These are phyloP conservation scores for Colletotrichum echinochloae DNA, from an alignment of 2,329 filamentous ascomycete genomes.

Conservation along the genomic window DNA sequence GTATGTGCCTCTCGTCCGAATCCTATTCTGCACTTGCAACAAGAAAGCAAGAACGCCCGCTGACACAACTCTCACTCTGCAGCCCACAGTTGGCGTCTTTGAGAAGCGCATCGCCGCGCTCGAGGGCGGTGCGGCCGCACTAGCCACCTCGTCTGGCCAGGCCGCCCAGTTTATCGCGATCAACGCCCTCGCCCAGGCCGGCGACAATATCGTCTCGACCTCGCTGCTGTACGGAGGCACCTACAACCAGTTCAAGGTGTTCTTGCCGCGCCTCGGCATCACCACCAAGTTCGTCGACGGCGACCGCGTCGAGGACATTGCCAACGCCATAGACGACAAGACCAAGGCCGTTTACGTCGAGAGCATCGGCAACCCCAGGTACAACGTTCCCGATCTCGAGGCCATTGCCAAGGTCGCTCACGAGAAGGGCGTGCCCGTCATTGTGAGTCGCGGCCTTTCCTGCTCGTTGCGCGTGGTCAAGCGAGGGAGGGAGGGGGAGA, in stretches of 20 bases:
- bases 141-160: constrained; percentile 88
- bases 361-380: constrained; percentile 92
- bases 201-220: constrained; percentile 94
- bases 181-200: constrained; percentile 82
- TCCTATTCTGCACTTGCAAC: background rate
- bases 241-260: constrained; percentile 97
- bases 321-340: constrained; percentile 86
- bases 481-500: background rate
- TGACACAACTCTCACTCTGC: background rate
- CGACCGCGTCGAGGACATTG: constrained; percentile 83
- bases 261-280: constrained; percentile 88
- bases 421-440: constrained; percentile 72
- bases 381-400: constrained; percentile 93
- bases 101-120: constrained; percentile 97
- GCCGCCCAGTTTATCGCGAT: constrained; percentile 94
- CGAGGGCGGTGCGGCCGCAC: constrained; percentile 88
- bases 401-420: constrained; percentile 85
- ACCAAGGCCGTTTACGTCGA: constrained; percentile 95
- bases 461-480: background rate
- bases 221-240: constrained; percentile 94
- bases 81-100: constrained; percentile 95
- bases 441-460: constrained; percentile 57
- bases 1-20: constrained; percentile 58
- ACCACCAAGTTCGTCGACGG: constrained; percentile 87
- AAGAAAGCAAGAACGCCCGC: background rate